A percentile compares a stretch with the other conserved stretches of the same genome.
Evolutionary conservation across 2,329 filamentous ascomycete species (phyloP).

Genomic region (Exophiala calicioides): DNA sequence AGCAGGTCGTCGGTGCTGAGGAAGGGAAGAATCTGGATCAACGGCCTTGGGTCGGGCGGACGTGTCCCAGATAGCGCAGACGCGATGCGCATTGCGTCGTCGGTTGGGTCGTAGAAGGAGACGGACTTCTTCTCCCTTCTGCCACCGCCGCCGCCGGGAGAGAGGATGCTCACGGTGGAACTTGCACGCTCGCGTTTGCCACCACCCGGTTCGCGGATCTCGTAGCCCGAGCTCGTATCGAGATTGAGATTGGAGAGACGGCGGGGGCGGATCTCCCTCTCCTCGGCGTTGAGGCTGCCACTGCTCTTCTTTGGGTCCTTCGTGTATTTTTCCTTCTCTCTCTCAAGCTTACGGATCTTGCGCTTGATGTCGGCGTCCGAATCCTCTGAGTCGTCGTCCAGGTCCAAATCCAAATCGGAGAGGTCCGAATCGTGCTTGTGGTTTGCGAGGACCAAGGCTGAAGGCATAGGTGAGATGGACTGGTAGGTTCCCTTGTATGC

Average conservation of each 20-base stretch:
- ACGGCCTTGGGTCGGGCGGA: constrained; percentile 66
- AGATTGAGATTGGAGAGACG: constrained; percentile 20
- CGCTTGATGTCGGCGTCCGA: constrained; percentile 36
- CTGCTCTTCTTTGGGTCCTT: constrained; percentile 14
- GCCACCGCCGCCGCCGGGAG: constrained; percentile 13
- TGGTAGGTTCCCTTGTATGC: constrained; percentile 94
- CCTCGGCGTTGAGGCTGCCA: constrained; percentile 4
- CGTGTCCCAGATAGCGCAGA: constrained; percentile 66
- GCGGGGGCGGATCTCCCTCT: constrained; percentile 17
- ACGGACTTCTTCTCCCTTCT: constrained; percentile 55
- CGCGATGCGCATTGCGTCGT: constrained; percentile 75
- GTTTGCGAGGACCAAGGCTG: constrained; percentile 65
- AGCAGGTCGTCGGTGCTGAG: constrained; percentile 86
- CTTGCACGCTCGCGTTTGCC: constrained; percentile 16
- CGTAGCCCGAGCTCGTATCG: constrained; percentile 15
- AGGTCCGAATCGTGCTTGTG: constrained; percentile 58
- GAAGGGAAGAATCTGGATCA: constrained; percentile 81
- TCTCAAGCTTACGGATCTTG: constrained; percentile 34
- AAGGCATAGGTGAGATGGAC: constrained; percentile 91
- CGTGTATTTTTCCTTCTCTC: constrained; percentile 36
- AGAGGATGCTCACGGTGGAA: constrained; percentile 19
- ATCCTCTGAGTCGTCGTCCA: constrained; percentile 35
- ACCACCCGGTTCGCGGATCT: constrained; percentile 19
- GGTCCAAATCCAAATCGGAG: constrained; percentile 44
- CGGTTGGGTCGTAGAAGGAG: constrained; percentile 78